Evolutionary conservation across 176 grass and related monocot species (phyloP).

Genomic region (Oryza meridionalis): DNA sequence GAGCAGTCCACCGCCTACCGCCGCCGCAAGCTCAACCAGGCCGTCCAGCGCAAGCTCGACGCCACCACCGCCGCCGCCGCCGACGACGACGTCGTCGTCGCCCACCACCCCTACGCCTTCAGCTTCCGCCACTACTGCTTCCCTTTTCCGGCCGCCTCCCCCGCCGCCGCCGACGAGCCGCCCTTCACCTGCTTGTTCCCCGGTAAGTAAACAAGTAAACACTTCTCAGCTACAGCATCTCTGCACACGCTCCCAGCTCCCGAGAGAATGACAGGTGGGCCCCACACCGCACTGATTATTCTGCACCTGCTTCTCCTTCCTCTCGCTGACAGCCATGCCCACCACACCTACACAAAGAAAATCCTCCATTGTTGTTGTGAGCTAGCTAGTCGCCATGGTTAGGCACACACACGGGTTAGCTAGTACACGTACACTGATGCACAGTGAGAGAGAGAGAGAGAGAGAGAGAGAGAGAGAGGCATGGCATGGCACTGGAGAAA

Average conservation of each 20-base stretch:
- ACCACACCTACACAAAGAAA: not conserved
- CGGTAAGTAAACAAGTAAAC: slow-evolving; percentile 28
- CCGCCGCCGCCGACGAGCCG: slow-evolving; percentile 20
- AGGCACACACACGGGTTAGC: not conserved
- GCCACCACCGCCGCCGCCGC: slow-evolving; percentile 1
- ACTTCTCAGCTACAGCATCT: not conserved
- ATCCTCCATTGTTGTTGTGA: not conserved
- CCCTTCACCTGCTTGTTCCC: slow-evolving; percentile 44
- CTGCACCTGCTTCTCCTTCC: not conserved
- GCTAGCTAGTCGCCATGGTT: not conserved
- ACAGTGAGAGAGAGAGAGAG: not conserved
- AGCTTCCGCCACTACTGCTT: slow-evolving; percentile 19
- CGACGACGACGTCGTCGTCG: not conserved
- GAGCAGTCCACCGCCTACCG: slow-evolving; percentile 80
- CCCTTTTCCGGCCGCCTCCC: slow-evolving; percentile 14
- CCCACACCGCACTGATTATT: slow-evolving; percentile 5
- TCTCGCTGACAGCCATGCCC: not conserved
- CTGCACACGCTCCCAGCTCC: not conserved
- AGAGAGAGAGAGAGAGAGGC: not conserved
- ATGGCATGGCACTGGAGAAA: not conserved
- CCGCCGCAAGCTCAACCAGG: slow-evolving; percentile 82
- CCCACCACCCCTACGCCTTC: slow-evolving; percentile 16
- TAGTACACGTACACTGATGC: not conserved
- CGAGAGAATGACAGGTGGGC: slow-evolving; percentile 7
- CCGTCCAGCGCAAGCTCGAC: slow-evolving; percentile 61